Percentiles rank a stretch among this genome's conserved stretches.
These are phyloP conservation scores for Glycine soja DNA, from an alignment of 306 rosid genomes.

Conservation along the genomic window DNA sequence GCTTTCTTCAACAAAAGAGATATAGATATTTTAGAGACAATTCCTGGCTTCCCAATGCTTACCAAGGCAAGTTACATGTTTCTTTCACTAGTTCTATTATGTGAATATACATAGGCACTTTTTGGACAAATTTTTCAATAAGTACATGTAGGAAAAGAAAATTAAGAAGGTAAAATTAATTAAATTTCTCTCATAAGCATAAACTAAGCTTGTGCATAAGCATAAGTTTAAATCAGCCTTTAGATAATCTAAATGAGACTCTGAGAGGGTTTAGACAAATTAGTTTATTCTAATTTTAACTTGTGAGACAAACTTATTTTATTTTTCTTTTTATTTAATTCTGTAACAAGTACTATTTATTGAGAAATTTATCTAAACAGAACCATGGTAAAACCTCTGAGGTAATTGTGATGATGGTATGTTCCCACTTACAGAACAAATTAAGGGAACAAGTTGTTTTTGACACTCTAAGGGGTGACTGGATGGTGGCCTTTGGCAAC, in stretches of 20 bases:
- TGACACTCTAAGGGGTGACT: slow-evolving; percentile 78
- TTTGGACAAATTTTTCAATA: background rate
- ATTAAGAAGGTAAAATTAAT: background rate
- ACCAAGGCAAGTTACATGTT: slow-evolving; percentile 66
- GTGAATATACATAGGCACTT: background rate
- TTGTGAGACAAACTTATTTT: background rate
- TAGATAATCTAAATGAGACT: background rate
- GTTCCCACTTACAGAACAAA: slow-evolving; percentile 58
- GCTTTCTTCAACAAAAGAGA: slow-evolving; percentile 80
- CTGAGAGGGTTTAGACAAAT: background rate
- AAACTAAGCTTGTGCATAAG: background rate
- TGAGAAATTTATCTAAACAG: background rate
- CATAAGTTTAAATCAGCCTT: background rate
- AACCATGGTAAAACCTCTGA: background rate
- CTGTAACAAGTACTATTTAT: background rate
- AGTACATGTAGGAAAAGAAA: background rate
- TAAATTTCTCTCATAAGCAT: background rate
- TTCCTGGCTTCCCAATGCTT: slow-evolving; percentile 93
- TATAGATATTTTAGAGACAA: slow-evolving; percentile 68
- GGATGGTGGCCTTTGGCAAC: slow-evolving; percentile 71
- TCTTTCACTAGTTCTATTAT: slow-evolving; percentile 10
- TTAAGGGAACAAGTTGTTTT: slow-evolving; percentile 68
- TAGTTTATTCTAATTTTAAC: background rate
- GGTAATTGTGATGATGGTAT: slow-evolving; percentile 38
- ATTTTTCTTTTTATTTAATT: background rate